Conservation (phyloP, 1,139 yeast genomes). For the Yamadazyma kanchanaburiensis region DNA sequence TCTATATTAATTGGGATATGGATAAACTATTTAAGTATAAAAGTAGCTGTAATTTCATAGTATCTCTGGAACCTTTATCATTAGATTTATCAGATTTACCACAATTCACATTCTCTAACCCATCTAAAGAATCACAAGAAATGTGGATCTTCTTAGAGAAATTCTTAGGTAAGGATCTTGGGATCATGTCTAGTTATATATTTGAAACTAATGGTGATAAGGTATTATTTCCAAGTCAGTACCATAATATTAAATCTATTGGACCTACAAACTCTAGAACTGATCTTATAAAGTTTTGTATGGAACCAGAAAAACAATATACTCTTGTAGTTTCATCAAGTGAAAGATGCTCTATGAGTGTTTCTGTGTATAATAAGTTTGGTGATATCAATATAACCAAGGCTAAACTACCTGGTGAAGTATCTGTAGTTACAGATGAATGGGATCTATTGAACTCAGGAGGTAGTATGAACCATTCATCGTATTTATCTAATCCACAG, state of each 20-base stretch:
- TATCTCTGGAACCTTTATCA: too few species aligned
- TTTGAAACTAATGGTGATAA: constrained; percentile 33
- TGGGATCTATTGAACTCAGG: constrained; percentile 54
- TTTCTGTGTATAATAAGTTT: constrained; percentile 36
- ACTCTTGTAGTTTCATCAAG: constrained; percentile 24
- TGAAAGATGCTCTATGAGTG: constrained; percentile 29
- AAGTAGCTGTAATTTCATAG: constrained; percentile 2
- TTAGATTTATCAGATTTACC: constrained; percentile 39
- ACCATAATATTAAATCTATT: constrained; percentile 18
- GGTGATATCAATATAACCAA: constrained; percentile 20
- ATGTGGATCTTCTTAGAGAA: constrained; percentile 53
- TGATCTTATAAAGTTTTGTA: constrained; percentile 18
- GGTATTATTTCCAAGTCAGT: constrained; percentile 26
- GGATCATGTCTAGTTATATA: constrained; percentile 24
- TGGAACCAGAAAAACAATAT: constrained; percentile 23
- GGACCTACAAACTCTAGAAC: constrained; percentile 30
- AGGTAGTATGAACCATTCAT: constrained; percentile 52
- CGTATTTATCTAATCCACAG: constrained; percentile 64
- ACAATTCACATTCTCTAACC: constrained; percentile 46
- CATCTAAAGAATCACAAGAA: constrained; percentile 20
- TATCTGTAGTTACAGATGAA: constrained; percentile 26
- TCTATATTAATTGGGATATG: constrained; percentile 72
- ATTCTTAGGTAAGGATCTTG: constrained; percentile 17
- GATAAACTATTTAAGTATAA: constrained; percentile 15
- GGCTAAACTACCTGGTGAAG: constrained; percentile 17